These are phyloP conservation scores for Pseudoscleropodium purum DNA, from an alignment of 225 moss, liverwort and hornwort species.

Conservation along the genomic window DNA sequence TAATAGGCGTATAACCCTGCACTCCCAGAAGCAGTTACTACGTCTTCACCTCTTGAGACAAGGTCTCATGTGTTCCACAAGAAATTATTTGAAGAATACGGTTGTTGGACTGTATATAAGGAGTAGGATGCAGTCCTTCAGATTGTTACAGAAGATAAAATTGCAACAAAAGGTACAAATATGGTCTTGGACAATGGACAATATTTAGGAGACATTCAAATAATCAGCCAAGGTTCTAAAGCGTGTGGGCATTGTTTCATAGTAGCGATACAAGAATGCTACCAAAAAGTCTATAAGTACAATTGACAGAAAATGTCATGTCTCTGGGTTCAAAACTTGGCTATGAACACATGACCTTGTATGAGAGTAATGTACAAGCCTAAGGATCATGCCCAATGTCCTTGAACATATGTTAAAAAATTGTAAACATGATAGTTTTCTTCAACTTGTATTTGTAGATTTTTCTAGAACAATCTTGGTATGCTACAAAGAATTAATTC, in stretches of 20 bases:
- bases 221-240: background rate
- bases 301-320: background rate
- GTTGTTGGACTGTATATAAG: background rate
- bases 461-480: fast-evolving
- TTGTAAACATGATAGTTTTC: no score
- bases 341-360: background rate
- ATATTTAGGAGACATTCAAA: background rate
- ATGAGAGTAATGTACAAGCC: no score
- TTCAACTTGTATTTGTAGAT: background rate
- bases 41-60: background rate
- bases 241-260: background rate
- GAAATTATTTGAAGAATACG: background rate
- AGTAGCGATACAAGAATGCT: no score
- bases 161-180: background rate
- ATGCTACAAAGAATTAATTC: background rate
- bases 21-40: background rate
- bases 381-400: no score
- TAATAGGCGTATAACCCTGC: no score
- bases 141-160: background rate
- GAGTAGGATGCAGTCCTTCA: background rate
- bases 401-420: no score
- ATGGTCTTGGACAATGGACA: background rate
- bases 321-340: background rate
- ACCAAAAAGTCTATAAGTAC: background rate
- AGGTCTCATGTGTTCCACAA: background rate